A percentile compares a stretch with the other conserved stretches of the same genome.
phyloP scores from a whole-genome alignment of 345 rosid genomes.

The Arabis hirsuta region DNA sequence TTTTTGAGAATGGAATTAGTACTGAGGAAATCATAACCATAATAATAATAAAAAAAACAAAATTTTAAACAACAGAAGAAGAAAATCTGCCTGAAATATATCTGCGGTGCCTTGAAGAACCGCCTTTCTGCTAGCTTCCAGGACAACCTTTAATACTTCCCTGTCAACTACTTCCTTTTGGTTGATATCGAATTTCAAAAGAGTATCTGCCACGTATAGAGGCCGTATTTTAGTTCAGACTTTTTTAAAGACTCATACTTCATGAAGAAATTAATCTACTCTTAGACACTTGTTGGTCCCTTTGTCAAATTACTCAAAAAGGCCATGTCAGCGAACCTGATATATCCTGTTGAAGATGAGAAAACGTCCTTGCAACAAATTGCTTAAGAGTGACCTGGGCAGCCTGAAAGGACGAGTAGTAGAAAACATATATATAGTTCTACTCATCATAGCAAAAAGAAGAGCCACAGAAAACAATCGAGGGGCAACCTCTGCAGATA shows the following conservation, averaged over 20 bases:
- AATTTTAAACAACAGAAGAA: slow-evolving; percentile 7
- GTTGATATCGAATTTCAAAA: slow-evolving; percentile 53
- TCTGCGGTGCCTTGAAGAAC: slow-evolving; percentile 89
- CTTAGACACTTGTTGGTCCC: slow-evolving; percentile 5
- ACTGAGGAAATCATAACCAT: slow-evolving; percentile 9
- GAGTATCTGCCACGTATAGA: slow-evolving; percentile 60
- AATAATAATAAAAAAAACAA: not conserved
- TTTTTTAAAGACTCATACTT: slow-evolving; percentile 17
- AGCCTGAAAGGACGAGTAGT: slow-evolving; percentile 68
- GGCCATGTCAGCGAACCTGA: slow-evolving; percentile 58
- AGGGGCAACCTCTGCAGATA: slow-evolving; percentile 66
- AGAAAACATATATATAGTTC: slow-evolving; percentile 37
- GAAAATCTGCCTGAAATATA: slow-evolving; percentile 65
- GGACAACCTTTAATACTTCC: slow-evolving; percentile 59
- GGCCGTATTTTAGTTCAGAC: slow-evolving; percentile 27
- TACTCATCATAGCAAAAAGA: slow-evolving; percentile 24
- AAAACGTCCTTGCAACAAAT: slow-evolving; percentile 63
- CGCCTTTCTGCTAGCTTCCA: slow-evolving; percentile 74
- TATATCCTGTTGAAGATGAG: slow-evolving; percentile 76
- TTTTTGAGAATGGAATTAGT: slow-evolving; percentile 19
- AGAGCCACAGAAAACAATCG: slow-evolving; percentile 20
- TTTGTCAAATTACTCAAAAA: slow-evolving; percentile 14
- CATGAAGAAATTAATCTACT: slow-evolving; percentile 18
- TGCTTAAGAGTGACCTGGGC: slow-evolving; percentile 69
- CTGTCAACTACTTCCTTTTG: slow-evolving; percentile 68